Evolutionary conservation across 2,329 filamentous ascomycete genomes (phyloP).

Genomic region (Epichloe hybrida): DNA sequence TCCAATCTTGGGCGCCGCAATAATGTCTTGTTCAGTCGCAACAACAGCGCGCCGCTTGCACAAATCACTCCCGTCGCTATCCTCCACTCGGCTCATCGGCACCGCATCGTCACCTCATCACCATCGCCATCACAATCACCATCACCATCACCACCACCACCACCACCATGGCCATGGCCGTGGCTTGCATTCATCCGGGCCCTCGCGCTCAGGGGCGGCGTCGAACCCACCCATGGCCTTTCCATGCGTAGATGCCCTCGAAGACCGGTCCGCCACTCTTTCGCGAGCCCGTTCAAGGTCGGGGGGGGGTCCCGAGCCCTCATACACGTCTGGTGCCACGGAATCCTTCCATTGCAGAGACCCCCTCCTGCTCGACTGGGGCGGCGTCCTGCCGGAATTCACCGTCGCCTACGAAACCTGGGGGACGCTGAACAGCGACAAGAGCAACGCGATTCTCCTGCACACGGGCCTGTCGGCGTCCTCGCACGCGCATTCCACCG

Average conservation of each 20-base stretch:
- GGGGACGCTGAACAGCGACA: slow-evolving; percentile 62
- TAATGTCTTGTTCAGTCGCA: slow-evolving; percentile 8
- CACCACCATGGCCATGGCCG: background rate
- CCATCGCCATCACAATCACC: background rate
- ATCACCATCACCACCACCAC: background rate
- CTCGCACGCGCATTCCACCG: slow-evolving; percentile 90
- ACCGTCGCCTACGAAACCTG: slow-evolving; percentile 88
- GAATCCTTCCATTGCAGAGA: slow-evolving; percentile 60
- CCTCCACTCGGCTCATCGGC: background rate
- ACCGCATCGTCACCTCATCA: background rate
- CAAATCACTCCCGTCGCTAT: background rate
- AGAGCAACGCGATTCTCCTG: slow-evolving; percentile 78
- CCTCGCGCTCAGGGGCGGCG: slow-evolving; percentile 24
- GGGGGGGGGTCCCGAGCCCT: slow-evolving; percentile 85
- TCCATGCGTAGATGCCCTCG: slow-evolving; percentile 76
- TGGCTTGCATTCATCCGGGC: slow-evolving; percentile 5
- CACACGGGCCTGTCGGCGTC: slow-evolving; percentile 95
- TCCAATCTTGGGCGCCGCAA: background rate
- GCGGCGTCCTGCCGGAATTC: slow-evolving; percentile 75
- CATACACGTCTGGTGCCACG: slow-evolving; percentile 84
- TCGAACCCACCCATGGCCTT: slow-evolving; percentile 83
- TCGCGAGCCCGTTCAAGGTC: slow-evolving; percentile 39
- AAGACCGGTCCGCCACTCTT: slow-evolving; percentile 63
- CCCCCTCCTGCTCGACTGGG: slow-evolving; percentile 82
- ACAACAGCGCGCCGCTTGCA: slow-evolving; percentile 6